These are phyloP conservation scores for Pythium monospermum DNA, from an alignment of 352 stramenopile genomes.

Conservation along the genomic window DNA sequence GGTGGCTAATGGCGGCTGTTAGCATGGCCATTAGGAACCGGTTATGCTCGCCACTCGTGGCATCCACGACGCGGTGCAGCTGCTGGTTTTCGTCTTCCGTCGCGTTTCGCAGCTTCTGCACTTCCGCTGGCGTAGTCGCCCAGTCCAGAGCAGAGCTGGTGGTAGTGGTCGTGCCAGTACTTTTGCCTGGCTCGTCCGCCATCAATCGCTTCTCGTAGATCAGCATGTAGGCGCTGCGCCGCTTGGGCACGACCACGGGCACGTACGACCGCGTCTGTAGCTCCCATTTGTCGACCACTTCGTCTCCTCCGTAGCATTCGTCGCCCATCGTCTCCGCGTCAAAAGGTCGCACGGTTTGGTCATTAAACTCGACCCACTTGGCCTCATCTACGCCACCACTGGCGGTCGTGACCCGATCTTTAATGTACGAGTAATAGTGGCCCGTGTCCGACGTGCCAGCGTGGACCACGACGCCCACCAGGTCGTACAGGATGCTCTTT, in stretches of 20 bases:
- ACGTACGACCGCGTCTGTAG: slow-evolving; percentile 20
- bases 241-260: slow-evolving; percentile 50
- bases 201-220: slow-evolving; percentile 48
- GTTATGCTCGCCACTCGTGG: not conserved
- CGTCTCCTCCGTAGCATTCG: slow-evolving; percentile 90
- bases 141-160: not conserved
- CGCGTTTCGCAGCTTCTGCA: not conserved
- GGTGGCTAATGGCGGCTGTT: not conserved
- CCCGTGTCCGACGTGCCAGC: slow-evolving; percentile 89
- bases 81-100: slow-evolving; percentile 12
- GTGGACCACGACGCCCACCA: slow-evolving; percentile 91
- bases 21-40: slow-evolving; percentile 1
- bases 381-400: not conserved
- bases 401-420: slow-evolving; percentile 42
- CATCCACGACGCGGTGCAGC: slow-evolving; percentile 16
- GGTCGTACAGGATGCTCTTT: slow-evolving; percentile 63
- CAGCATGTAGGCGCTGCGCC: slow-evolving; percentile 73
- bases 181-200: not conserved
- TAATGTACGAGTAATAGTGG: slow-evolving; percentile 95
- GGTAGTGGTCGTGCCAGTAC: not conserved
- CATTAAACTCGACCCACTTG: slow-evolving; percentile 92
- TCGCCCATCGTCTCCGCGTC: slow-evolving; percentile 61
- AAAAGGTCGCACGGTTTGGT: slow-evolving; percentile 84
- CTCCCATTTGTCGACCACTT: slow-evolving; percentile 61
- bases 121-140: not conserved